A percentile compares a stretch with the other conserved stretches of the same genome.
phyloP scores from a whole-genome alignment of 495 filamentous ascomycete genomes.

The Daldinia loculata region DNA sequence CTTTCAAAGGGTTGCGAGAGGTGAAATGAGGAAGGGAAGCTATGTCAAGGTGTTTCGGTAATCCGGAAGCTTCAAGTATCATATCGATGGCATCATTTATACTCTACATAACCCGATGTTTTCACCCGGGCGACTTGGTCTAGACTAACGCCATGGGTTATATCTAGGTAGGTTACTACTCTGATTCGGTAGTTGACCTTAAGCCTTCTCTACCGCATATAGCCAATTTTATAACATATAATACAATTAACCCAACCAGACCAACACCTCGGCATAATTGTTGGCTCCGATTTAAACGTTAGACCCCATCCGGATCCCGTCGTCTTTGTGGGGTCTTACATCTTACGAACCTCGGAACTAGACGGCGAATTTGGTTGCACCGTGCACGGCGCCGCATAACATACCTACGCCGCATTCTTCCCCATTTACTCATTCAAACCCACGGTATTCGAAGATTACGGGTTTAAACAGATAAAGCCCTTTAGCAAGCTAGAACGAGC shows the following conservation, averaged over 20 bases:
- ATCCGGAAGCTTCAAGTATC: neutral
- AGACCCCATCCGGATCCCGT: neutral
- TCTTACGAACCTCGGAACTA: neutral
- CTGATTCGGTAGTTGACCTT: neutral
- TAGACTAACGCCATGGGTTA: neutral
- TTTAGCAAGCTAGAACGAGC: no score
- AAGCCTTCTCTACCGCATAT: neutral
- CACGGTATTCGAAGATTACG: no score
- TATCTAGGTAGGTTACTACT: neutral
- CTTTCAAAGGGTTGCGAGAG: neutral
- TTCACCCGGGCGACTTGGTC: neutral
- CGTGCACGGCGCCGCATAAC: neutral
- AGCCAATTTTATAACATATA: neutral
- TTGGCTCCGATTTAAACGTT: neutral
- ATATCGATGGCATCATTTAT: neutral
- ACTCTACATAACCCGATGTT: neutral
- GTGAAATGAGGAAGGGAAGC: neutral
- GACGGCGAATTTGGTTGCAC: neutral
- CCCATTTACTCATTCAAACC: neutral
- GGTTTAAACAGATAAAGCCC: no score
- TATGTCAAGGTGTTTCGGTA: neutral
- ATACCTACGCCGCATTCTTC: neutral
- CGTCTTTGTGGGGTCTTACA: neutral
- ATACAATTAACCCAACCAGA: neutral
- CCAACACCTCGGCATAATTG: neutral